Conservation (phyloP, 768 basidiomycete species). For the Nidularia pulvinata region DNA sequence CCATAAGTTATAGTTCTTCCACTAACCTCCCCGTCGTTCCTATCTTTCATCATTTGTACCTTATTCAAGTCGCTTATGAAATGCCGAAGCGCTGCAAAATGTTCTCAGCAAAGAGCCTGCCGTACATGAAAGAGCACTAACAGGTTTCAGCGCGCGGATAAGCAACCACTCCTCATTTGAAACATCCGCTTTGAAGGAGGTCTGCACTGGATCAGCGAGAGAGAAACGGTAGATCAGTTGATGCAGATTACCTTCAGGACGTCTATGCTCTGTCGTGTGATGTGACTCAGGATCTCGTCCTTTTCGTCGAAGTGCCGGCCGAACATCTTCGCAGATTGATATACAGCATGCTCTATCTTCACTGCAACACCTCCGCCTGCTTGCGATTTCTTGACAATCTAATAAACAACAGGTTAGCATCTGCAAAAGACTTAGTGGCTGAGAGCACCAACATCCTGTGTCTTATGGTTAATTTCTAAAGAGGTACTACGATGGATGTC, state of each 20-base stretch:
- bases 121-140: slow-evolving; percentile 27
- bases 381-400: slow-evolving; percentile 92
- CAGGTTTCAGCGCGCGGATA: slow-evolving; percentile 85
- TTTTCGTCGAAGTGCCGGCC: slow-evolving; percentile 96
- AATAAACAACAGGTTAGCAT: slow-evolving; percentile 3
- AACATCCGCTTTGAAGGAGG: slow-evolving; percentile 87
- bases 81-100: slow-evolving; percentile 26
- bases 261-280: slow-evolving; percentile 93
- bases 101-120: background rate
- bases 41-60: background rate
- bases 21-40: background rate
- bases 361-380: slow-evolving; percentile 97
- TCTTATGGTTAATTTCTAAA: slow-evolving; percentile 96
- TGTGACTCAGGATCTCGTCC: slow-evolving; percentile 90
- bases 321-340: slow-evolving; percentile 94
- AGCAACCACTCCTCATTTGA: slow-evolving; percentile 92
- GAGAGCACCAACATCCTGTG: slow-evolving; percentile 58
- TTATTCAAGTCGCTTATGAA: slow-evolving; percentile 6
- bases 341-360: slow-evolving; percentile 97
- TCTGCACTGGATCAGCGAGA: slow-evolving; percentile 34
- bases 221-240: background rate
- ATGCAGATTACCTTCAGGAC: slow-evolving; percentile 76
- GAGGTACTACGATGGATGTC: slow-evolving; percentile 64
- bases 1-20: background rate
- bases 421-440: background rate